Conservation (phyloP, 176 grass and related monocot genomes). For the Aegilops bicornis region DNA sequence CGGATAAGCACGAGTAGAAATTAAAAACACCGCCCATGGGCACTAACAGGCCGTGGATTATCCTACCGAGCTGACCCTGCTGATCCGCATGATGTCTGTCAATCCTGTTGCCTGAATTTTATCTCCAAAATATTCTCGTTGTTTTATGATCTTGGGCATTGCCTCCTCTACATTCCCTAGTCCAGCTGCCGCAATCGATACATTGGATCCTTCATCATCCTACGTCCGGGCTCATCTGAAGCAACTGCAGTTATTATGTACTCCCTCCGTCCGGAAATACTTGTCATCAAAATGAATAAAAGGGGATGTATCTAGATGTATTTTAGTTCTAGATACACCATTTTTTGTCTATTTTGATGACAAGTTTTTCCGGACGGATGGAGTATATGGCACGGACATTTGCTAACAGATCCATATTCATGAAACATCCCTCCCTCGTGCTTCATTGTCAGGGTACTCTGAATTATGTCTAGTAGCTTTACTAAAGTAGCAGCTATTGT, state of each 20-base stretch:
- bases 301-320: too few species aligned
- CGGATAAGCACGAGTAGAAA: constrained; percentile 10
- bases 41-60: constrained; percentile 7
- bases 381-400: not conserved
- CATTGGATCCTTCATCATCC: not conserved
- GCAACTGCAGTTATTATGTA: not conserved
- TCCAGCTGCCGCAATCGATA: not conserved
- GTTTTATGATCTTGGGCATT: not conserved
- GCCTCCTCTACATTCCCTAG: not conserved
- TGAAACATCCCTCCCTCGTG: not conserved
- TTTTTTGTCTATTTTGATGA: too few species aligned
- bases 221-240: not conserved
- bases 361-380: too few species aligned
- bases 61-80: not conserved
- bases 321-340: too few species aligned
- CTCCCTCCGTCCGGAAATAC: too few species aligned
- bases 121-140: not conserved
- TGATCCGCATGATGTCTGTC: not conserved
- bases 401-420: not conserved
- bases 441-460: not conserved
- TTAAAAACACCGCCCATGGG: not conserved
- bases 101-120: not conserved
- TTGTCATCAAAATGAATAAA: too few species aligned
- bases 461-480: constrained; percentile 13
- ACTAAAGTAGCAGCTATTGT: not conserved